Base-by-base conservation (phyloP, 2,329 filamentous ascomycete species). In the Xylariaceae sp. region DNA sequence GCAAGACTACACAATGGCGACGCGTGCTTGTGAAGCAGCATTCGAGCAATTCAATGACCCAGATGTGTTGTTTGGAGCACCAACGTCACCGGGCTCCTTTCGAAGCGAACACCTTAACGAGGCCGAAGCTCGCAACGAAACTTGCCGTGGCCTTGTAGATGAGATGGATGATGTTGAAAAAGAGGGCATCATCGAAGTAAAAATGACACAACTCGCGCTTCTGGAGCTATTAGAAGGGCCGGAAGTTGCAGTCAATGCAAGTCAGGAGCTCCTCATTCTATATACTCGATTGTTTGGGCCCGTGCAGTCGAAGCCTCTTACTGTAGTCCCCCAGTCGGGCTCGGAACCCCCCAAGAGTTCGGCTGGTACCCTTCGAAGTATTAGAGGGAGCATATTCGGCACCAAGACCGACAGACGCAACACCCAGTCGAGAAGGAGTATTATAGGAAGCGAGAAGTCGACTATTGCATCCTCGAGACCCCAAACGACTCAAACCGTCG, bases 131-230 rank as follows among this genome's bases (percentile, higher is more conserved):
- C 60, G 58, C 39, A 65, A 67, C 26, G 72, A 73, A 45, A 72
- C 47, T 53, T 60, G 60, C 30, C 69, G 65, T 59, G 83, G 85
- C 3, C 67, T 89, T 46, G 79, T 95, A 0, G 87, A 92, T 61
- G 84, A 88, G 44, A 89, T 96, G 84, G 87, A 90, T 59, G 83
- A 85, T 55, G 83, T 84, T 30, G 91, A 97, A 67, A 95, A 91
- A 67, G 89, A 91, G 69, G 82, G 83, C 47, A 86, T 99, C 42
- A 73, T 99, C n/a, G 89, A 97, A 70, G 85, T 96, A 58, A 95
- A 95, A 70, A 95, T 97, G 83, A 96, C 92, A 8, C 91, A 97
- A 66, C 76, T 99, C 56, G 81, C 88, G 3, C 79, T 99, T 26
- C 72, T 94, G 3, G 92, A 97, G 71, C 74, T 94, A 12, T 74